Evolutionary conservation across 1,284 basidiomycete species (phyloP).

Genomic region (Trichosporon ovoides): DNA sequence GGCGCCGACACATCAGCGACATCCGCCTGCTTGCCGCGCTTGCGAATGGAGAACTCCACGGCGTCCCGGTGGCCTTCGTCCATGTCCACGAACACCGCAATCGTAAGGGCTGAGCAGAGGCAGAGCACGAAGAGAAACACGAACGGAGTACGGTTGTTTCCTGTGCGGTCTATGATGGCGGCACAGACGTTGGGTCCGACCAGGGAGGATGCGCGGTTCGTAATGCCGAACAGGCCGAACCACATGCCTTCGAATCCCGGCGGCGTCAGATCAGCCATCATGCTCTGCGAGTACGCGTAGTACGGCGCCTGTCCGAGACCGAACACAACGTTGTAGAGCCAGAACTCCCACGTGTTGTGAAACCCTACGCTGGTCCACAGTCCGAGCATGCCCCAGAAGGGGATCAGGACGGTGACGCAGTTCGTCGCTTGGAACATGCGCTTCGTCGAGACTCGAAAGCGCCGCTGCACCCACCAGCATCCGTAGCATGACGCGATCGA

Average conservation of each 20-base stretch:
- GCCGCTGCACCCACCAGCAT: conserved; percentile 74
- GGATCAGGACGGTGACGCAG: conserved; percentile 67
- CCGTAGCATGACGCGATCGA: conserved; percentile 57
- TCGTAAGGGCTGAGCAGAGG: conserved; percentile 56
- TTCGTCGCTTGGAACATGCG: conserved; percentile 64
- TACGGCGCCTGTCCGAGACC: conserved; percentile 78
- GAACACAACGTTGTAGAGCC: conserved; percentile 59
- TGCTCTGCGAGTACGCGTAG: conserved; percentile 58
- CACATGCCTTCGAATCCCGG: conserved; percentile 80
- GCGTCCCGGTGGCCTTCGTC: conserved; percentile 63
- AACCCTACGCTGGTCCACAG: conserved; percentile 73
- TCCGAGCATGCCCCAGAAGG: conserved; percentile 79
- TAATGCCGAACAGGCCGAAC: conserved; percentile 74
- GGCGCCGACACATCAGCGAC: background rate
- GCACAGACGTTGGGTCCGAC: conserved; percentile 76
- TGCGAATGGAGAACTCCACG: conserved; percentile 40
- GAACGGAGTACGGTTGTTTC: conserved; percentile 61
- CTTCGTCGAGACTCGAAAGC: conserved; percentile 58
- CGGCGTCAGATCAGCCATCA: conserved; percentile 65
- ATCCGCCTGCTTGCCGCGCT: conserved; percentile 20
- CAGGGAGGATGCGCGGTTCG: conserved; percentile 73
- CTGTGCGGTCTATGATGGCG: conserved; percentile 58
- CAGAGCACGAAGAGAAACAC: conserved; percentile 68
- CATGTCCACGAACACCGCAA: conserved; percentile 68
- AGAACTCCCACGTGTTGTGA: conserved; percentile 78